Evolutionary conservation across 208 protist genomes (phyloP), one percentile per base, ranked within the genome.

Genomic region (Porcisia hertigi): DNA sequence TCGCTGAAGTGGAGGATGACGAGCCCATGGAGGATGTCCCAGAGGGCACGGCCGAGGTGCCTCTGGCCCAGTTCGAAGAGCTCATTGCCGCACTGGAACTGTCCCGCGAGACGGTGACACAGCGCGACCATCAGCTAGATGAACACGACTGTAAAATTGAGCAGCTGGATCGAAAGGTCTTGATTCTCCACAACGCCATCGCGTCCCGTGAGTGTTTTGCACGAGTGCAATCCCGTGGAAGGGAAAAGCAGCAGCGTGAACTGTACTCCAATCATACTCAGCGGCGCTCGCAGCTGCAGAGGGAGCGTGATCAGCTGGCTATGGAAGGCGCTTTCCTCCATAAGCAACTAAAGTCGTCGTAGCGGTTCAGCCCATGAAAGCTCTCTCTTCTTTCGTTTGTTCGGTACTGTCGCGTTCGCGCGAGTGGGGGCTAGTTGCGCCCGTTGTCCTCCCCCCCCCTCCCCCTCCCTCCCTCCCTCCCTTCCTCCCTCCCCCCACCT

Each of bases 81-180:
- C 79, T 94, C 55, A 89, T 82, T 69, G 79, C 81, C 8, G 86
- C 87, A 36, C 76, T 97, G 6, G 88, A 90, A 60, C 67, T 88
- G 8, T 88, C 86, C 9, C 90, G 89, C 23, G 82, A 91, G 53
- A 93, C 85, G 14, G 79, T 94, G 14, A 52, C 83, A 39, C 83
- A 94, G 62, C 90, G 90, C 57, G 90, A 97, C 55, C 70, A 83
- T 47, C 89, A 93, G 81, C 83, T 97, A 16, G 86, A 90, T 45
- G 77, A 77, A 49, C 80, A 91, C 78, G 92, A 97, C 79, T 83
- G 83, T 18, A 86, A 87, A 62, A 80, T 97, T 7, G 90, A 97
- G 81, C 82, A 91, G 75, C 78, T 95, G 64, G 90, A 94, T 73
- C 72, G 75, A 16, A 97, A 95, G 79, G 81, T 92, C 20, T 20